Conservation (phyloP, 208 protist species). For the Balamuthia mandrillaris region DNA sequence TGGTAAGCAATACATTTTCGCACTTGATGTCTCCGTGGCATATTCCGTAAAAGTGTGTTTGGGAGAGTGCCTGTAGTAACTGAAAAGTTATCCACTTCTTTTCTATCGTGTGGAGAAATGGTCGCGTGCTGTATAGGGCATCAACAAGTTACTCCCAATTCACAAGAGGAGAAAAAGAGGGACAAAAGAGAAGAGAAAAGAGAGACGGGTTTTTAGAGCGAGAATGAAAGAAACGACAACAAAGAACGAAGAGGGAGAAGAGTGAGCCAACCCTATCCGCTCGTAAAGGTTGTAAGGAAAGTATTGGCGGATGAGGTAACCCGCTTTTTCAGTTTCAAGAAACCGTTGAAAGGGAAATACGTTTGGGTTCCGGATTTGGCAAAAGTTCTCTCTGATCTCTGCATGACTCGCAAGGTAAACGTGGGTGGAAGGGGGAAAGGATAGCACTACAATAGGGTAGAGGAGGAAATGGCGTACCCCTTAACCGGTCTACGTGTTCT, state of each 20-base stretch:
- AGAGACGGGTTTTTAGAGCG: slow-evolving; percentile 4
- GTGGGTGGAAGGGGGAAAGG: background rate
- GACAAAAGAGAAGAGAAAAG: slow-evolving; percentile 6
- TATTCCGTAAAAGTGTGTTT: slow-evolving; percentile 40
- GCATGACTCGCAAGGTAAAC: background rate
- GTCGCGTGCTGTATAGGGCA: slow-evolving; percentile 34
- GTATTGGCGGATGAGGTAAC: slow-evolving; percentile 65
- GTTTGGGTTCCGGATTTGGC: slow-evolving; percentile 8
- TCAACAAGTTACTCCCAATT: background rate
- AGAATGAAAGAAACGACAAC: background rate
- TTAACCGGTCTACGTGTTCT: slow-evolving; percentile 31
- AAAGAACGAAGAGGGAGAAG: background rate
- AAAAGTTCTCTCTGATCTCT: slow-evolving; percentile 48
- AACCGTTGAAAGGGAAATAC: slow-evolving; percentile 59
- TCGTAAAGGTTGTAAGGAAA: slow-evolving; percentile 65
- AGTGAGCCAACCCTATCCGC: slow-evolving; percentile 46
- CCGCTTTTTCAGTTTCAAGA: slow-evolving; percentile 60
- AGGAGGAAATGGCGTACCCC: background rate
- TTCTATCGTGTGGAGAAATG: slow-evolving; percentile 53
- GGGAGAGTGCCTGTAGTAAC: slow-evolving; percentile 45
- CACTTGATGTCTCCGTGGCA: slow-evolving; percentile 72
- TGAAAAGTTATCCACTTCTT: slow-evolving; percentile 64
- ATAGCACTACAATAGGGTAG: background rate
- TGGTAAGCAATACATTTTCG: slow-evolving; percentile 70
- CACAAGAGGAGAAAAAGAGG: background rate